These are phyloP conservation scores for Coprinellus micaceus DNA, from an alignment of 768 basidiomycete genomes.

Conservation along the genomic window DNA sequence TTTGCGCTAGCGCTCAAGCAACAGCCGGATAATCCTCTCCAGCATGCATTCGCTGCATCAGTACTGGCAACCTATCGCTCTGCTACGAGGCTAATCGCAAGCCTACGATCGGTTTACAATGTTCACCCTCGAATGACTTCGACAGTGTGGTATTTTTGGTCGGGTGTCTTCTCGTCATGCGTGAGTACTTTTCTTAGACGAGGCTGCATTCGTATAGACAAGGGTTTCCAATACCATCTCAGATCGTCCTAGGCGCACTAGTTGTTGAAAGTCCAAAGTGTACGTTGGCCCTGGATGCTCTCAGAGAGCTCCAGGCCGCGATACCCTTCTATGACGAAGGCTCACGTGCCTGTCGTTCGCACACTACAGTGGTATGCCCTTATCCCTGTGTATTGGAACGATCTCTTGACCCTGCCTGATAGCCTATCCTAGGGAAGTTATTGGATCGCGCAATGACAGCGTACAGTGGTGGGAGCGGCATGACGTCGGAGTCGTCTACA, in stretches of 20 bases:
- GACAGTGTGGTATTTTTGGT: conserved; percentile 50
- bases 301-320: conserved; percentile 35
- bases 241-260: conserved; percentile 46
- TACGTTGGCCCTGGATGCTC: conserved; percentile 35
- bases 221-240: conserved; percentile 18
- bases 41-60: conserved; percentile 43
- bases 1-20: conserved; percentile 45
- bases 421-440: conserved; percentile 39
- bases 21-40: conserved; percentile 38
- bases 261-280: conserved; percentile 45
- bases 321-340: conserved; percentile 41
- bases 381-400: background rate
- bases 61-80: conserved; percentile 43
- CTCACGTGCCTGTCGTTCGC: conserved; percentile 34
- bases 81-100: conserved; percentile 39
- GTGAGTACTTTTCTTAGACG: conserved; percentile 27
- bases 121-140: conserved; percentile 31
- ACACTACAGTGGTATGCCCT: conserved; percentile 25
- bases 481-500: background rate
- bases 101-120: conserved; percentile 33
- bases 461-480: conserved; percentile 26
- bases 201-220: background rate
- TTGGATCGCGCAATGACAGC: conserved; percentile 30
- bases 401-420: background rate
- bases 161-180: conserved; percentile 44